Conservation (phyloP, 2,329 filamentous ascomycete species). For the Colletotrichum karsti region DNA sequence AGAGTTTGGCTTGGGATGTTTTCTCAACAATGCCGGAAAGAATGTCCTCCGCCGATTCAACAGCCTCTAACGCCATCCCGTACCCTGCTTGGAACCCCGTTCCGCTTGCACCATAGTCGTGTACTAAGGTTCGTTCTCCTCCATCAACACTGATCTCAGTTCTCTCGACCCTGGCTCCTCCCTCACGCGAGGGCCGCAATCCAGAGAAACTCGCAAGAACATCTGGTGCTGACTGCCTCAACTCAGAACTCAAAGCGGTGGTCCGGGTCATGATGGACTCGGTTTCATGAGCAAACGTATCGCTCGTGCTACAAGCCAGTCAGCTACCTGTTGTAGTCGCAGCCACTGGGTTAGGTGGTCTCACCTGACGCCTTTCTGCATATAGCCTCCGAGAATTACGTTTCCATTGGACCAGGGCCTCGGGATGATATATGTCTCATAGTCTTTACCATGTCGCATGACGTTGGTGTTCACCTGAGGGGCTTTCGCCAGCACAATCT, state of each 20-base stretch:
- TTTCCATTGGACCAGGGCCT: slow-evolving; percentile 45
- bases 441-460: slow-evolving; percentile 48
- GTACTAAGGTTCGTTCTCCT: too few relatives aligned
- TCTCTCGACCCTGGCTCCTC: slow-evolving; percentile 53
- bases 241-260: slow-evolving; percentile 36
- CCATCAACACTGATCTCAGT: slow-evolving; percentile 39
- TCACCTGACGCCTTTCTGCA: slow-evolving; percentile 44
- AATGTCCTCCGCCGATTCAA: slow-evolving; percentile 38
- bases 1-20: too few relatives aligned
- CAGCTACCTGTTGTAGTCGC: background rate
- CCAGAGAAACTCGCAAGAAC: slow-evolving; percentile 43
- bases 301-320: background rate
- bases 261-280: slow-evolving; percentile 47
- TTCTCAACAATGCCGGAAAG: too few relatives aligned
- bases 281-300: slow-evolving; percentile 39
- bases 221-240: slow-evolving; percentile 35
- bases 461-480: slow-evolving; percentile 43
- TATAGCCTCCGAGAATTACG: slow-evolving; percentile 48
- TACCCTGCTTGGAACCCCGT: too few relatives aligned
- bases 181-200: slow-evolving; percentile 45
- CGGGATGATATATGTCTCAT: slow-evolving; percentile 51
- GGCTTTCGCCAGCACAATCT: too few relatives aligned
- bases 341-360: background rate
- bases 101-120: too few relatives aligned
- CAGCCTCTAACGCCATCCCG: slow-evolving; percentile 47